Base-by-base conservation (phyloP, 176 grass and related monocot species). In the Neostapfia colusana region DNA sequence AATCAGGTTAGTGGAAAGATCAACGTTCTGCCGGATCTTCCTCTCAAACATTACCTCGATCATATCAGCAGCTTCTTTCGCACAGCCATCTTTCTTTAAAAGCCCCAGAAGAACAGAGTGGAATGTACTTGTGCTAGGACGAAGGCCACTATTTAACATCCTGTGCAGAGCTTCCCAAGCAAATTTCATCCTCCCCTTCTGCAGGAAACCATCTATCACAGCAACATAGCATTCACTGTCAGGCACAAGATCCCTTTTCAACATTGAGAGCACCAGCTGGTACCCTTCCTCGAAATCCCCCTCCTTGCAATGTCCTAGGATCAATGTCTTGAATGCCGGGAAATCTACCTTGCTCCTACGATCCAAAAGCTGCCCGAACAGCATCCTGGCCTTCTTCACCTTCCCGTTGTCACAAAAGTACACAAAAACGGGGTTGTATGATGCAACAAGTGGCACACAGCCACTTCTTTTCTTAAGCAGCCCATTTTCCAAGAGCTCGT, bases 221-320 rank as follows among this genome's bases (percentile, higher is more conserved):
- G 75, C 48, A 37, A 89, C 62, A 74, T 83, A 93, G 78, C 74
- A 85, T 25, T 91, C 88, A 50, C 60, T 73, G 74, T 97, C 94
- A 87, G 90, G 90, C 39, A 83, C 72, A 39, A 91, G 78, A 80
- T 93, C 94, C 78, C 88, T 84, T 73, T 93, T 91, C 68, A 87
- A 41, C 88, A 97, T 93, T 26, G 90, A 93, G 34, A 93, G 69
- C 49, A 97, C 79, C 23, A 97, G 27, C 28, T 91, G 48, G 34
- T 91, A 90, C 21, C 81, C 94, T 89, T 91, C 61, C 81, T 77
- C 70, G 20, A 85, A 88, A 75, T 78, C 75, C 26, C 81, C 81
- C 13, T 93, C 94, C 65, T 70, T 89, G 69, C 94, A 97, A 54
- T 97, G 90, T 61, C 94, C 90, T 38, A 91, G 78, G 63, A 97